These are phyloP conservation scores for Papilionanthe hybrid DNA, from an alignment of 116 monocot genomes.

Conservation along the genomic window DNA sequence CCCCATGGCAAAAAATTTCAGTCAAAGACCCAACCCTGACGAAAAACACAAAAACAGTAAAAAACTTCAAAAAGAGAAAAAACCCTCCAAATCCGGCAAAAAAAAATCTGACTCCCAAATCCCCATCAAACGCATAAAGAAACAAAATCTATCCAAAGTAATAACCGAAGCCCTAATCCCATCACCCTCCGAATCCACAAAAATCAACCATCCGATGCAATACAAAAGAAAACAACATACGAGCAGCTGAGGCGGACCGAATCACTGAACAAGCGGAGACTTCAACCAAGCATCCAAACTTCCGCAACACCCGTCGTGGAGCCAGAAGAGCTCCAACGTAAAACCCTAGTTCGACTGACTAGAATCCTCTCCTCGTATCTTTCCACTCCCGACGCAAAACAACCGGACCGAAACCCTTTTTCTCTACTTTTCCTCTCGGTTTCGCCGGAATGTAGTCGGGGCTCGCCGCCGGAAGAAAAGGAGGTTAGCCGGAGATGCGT, in stretches of 20 bases:
- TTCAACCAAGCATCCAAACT: slow-evolving; percentile 3
- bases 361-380: not conserved
- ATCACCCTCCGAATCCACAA: not conserved
- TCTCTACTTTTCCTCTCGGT: no score
- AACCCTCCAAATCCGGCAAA: not conserved
- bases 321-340: not conserved
- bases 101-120: not conserved
- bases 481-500: no score
- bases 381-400: not conserved
- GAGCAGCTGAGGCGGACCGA: not conserved
- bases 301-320: not conserved
- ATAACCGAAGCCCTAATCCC: not conserved
- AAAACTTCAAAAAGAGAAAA: not conserved
- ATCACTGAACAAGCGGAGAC: not conserved
- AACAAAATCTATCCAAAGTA: not conserved
- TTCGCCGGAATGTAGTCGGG: no score
- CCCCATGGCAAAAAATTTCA: not conserved
- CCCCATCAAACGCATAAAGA: not conserved
- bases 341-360: not conserved
- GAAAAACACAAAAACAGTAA: not conserved
- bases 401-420: not conserved
- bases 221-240: not conserved
- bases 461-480: no score
- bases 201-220: not conserved
- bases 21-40: not conserved